A percentile compares a stretch with the other conserved stretches of the same genome.
These are phyloP conservation scores for Cadophora luteo-olivacea DNA, from an alignment of 2,329 filamentous ascomycete genomes.

Conservation along the genomic window DNA sequence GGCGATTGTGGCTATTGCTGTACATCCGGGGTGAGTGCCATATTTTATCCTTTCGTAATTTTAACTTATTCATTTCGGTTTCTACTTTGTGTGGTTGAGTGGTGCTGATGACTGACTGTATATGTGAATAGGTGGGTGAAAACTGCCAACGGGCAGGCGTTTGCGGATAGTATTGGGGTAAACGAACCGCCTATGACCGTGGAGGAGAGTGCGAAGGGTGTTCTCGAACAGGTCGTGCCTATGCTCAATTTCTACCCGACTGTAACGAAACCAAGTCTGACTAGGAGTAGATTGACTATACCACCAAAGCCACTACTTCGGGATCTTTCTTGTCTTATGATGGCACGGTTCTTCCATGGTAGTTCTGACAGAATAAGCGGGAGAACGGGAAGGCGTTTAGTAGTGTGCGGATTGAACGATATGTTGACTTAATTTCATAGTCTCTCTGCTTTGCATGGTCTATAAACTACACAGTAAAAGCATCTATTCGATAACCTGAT, in stretches of 20 bases:
- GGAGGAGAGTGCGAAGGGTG: constrained; percentile 46
- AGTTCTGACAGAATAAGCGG: neutral
- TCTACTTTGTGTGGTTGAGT: neutral
- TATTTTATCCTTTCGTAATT: neutral
- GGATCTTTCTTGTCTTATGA: constrained; percentile 38
- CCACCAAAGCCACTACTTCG: constrained; percentile 42
- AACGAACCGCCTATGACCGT: constrained; percentile 46
- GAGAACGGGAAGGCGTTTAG: too few species aligned
- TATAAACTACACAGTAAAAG: neutral
- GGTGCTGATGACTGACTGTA: neutral
- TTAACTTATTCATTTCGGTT: neutral
- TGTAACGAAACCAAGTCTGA: too few species aligned
- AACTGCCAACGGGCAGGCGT: constrained; percentile 51
- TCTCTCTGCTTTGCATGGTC: neutral
- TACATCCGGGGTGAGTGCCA: constrained; percentile 40
- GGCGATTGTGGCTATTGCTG: constrained; percentile 44
- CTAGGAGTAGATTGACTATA: constrained; percentile 47
- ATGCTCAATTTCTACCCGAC: constrained; percentile 4
- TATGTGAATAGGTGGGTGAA: constrained; percentile 45
- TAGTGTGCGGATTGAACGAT: too few species aligned
- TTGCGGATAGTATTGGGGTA: constrained; percentile 44
- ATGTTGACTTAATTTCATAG: too few species aligned
- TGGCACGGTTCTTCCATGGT: constrained; percentile 36
- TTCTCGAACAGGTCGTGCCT: constrained; percentile 41
- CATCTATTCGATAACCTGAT: neutral